phyloP scores from a whole-genome alignment of 2,329 filamentous ascomycete species.

The Neobulgaria alba region DNA sequence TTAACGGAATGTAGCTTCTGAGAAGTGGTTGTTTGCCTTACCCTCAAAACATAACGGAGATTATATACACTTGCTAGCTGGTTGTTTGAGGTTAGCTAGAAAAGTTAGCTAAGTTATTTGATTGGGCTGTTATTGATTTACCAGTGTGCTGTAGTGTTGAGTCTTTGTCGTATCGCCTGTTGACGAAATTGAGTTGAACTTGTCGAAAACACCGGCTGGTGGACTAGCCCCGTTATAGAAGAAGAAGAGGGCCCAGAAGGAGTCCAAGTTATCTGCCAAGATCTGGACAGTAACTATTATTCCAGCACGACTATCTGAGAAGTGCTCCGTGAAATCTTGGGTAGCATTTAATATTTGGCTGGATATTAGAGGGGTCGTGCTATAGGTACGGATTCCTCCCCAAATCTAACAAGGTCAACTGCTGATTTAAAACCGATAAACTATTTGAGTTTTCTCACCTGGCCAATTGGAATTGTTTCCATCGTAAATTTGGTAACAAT shows the following conservation, averaged over 20 bases:
- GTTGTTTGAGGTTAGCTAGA: slow-evolving; percentile 13
- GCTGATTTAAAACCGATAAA: background rate
- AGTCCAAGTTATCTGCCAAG: slow-evolving; percentile 12
- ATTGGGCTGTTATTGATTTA: slow-evolving; percentile 6
- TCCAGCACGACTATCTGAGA: slow-evolving; percentile 28
- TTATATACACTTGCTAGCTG: slow-evolving; percentile 9
- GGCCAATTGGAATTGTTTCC: slow-evolving; percentile 26
- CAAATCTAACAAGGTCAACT: slow-evolving; percentile 26
- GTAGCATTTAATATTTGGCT: slow-evolving; percentile 37
- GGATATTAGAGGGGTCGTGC: slow-evolving; percentile 17
- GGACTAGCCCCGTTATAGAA: slow-evolving; percentile 30
- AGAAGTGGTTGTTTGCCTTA: slow-evolving; percentile 5
- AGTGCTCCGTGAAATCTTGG: slow-evolving; percentile 48
- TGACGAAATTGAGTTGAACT: slow-evolving; percentile 14
- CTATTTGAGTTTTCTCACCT: slow-evolving; percentile 19
- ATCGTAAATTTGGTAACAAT: slow-evolving; percentile 30
- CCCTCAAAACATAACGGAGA: slow-evolving; percentile 16
- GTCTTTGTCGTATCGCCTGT: slow-evolving; percentile 7
- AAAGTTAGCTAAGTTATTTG: background rate
- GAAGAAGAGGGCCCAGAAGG: slow-evolving; percentile 27
- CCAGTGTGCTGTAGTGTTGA: slow-evolving; percentile 29
- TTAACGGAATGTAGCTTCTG: background rate
- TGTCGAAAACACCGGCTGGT: slow-evolving; percentile 23
- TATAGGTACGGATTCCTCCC: slow-evolving; percentile 32
- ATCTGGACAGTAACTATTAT: slow-evolving; percentile 25